These are phyloP conservation scores for Sergeia podlipaevii DNA, from an alignment of 208 protist species.

Conservation along the genomic window DNA sequence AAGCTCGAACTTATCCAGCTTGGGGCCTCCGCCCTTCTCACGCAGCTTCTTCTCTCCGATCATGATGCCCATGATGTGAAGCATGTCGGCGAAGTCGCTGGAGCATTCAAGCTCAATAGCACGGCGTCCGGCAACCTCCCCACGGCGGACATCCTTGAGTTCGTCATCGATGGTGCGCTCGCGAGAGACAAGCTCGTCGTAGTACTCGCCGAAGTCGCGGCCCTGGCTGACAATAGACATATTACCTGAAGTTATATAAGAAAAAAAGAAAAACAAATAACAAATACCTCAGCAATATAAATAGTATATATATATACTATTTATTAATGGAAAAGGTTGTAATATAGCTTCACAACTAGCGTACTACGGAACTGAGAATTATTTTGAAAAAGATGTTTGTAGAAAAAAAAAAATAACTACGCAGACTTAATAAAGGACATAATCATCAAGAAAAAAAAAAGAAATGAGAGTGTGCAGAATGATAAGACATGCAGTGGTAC, in stretches of 20 bases:
- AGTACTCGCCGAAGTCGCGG: conserved; percentile 57
- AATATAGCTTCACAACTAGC: neutral
- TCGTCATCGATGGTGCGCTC: conserved; percentile 35
- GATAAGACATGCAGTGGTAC: no score
- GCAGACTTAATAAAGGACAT: conserved; percentile 3
- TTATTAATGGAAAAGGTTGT: neutral
- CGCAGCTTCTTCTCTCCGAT: conserved; percentile 52
- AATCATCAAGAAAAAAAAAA: conserved; percentile 9
- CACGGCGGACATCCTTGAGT: conserved; percentile 44
- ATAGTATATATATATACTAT: neutral
- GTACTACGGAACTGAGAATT: neutral
- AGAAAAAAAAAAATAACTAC: conserved; percentile 3
- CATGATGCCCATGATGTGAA: conserved; percentile 55
- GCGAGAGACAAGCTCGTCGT: conserved; percentile 38
- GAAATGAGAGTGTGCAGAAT: neutral
- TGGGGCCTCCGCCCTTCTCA: conserved; percentile 16
- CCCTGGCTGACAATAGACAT: conserved; percentile 47
- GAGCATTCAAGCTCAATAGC: conserved; percentile 37
- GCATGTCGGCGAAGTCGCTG: conserved; percentile 38
- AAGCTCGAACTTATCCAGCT: conserved; percentile 20
- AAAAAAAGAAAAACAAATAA: conserved; percentile 17
- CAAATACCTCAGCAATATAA: conserved; percentile 6
- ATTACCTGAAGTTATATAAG: conserved; percentile 9
- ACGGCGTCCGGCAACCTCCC: conserved; percentile 50
- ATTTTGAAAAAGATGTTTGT: neutral